These are phyloP conservation scores for Saccharomyces hybrid DNA, from an alignment of 1,139 yeast species.

Conservation along the genomic window DNA sequence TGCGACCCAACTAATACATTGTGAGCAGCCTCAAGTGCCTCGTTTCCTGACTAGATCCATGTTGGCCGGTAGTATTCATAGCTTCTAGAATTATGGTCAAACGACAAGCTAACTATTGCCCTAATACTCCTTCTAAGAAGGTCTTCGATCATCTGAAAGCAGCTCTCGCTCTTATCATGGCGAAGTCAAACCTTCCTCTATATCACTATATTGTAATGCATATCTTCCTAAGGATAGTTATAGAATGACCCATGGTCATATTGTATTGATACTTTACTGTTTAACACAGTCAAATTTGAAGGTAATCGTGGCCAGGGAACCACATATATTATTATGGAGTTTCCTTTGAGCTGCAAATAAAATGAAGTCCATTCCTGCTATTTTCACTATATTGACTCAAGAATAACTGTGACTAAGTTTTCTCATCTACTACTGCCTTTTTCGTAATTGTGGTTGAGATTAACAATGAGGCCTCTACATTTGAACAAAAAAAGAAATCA, in stretches of 20 bases:
- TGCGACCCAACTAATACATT: too few species aligned
- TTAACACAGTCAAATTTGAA: background rate
- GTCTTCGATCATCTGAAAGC: background rate
- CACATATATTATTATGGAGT: too few species aligned
- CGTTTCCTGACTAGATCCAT: too few species aligned
- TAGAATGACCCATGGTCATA: background rate
- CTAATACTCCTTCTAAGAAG: background rate
- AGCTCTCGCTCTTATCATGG: background rate
- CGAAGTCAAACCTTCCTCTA: background rate
- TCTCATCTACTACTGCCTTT: background rate
- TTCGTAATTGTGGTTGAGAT: background rate
- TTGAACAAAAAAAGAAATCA: background rate
- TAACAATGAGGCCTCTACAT: background rate
- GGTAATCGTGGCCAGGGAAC: too few species aligned
- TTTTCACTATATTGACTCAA: background rate
- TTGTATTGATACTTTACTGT: background rate
- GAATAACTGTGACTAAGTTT: background rate
- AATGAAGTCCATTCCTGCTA: background rate
- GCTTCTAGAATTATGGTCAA: too few species aligned
- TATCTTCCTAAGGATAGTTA: background rate
- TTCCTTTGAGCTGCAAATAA: too few species aligned
- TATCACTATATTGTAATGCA: background rate
- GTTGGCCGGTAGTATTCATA: too few species aligned
- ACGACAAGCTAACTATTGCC: background rate
- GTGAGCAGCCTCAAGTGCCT: too few species aligned